phyloP scores from a whole-genome alignment of 257 asterid genomes.

The Scutellaria baicalensis region DNA sequence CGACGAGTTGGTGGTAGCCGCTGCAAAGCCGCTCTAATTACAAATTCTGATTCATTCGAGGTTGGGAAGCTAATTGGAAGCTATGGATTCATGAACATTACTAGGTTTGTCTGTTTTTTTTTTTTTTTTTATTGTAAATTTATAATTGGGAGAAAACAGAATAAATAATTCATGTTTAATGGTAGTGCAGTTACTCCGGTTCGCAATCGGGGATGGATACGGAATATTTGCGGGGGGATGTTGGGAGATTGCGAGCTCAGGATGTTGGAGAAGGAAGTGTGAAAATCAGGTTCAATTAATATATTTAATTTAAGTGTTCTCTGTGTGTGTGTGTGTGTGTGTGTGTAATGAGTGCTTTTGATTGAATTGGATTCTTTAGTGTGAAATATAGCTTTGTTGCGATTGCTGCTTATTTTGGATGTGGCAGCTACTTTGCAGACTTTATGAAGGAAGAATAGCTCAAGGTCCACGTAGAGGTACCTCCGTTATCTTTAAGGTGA shows the following conservation, averaged over 20 bases:
- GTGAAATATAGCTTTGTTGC: not conserved
- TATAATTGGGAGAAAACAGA: not conserved
- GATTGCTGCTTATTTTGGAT: constrained; percentile 38
- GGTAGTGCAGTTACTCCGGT: constrained; percentile 64
- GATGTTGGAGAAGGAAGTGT: constrained; percentile 88
- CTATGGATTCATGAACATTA: constrained; percentile 85
- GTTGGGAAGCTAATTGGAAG: constrained; percentile 83
- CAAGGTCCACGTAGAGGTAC: constrained; percentile 84
- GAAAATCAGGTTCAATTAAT: constrained; percentile 57
- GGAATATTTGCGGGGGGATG: constrained; percentile 36
- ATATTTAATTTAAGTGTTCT: not conserved
- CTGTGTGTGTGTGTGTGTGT: not conserved
- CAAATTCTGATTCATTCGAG: constrained; percentile 60
- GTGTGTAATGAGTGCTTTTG: not conserved
- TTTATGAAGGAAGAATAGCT: constrained; percentile 84
- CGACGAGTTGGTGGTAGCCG: constrained; percentile 11
- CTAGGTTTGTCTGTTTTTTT: constrained; percentile 41
- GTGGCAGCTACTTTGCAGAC: constrained; percentile 72
- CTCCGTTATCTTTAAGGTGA: constrained; percentile 82
- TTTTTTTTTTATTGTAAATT: not conserved
- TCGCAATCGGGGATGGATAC: constrained; percentile 32
- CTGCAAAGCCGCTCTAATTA: constrained; percentile 54
- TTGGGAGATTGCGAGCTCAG: constrained; percentile 58
- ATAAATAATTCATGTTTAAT: not conserved
- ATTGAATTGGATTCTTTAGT: not conserved